These are phyloP conservation scores for Pseudozyma thailandica DNA, from an alignment of 1,284 basidiomycete genomes.

Conservation along the genomic window DNA sequence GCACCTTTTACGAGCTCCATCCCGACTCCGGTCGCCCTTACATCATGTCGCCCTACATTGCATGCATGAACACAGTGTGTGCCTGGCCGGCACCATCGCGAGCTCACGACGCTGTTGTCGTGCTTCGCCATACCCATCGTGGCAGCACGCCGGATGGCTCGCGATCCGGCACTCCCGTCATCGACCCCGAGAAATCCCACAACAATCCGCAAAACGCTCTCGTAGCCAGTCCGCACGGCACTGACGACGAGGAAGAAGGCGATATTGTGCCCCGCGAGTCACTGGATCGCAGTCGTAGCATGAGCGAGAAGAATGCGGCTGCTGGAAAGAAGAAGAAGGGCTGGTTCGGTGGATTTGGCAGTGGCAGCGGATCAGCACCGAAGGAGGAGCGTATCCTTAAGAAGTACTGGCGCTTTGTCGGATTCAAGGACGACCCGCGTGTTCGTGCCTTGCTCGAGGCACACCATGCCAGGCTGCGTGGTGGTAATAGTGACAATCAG, in stretches of 20 bases:
- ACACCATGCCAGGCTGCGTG: slow-evolving; percentile 49
- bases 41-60: slow-evolving; percentile 70
- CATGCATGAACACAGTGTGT: slow-evolving; percentile 69
- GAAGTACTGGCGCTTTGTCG: slow-evolving; percentile 69
- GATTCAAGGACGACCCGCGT: slow-evolving; percentile 63
- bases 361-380: slow-evolving; percentile 16
- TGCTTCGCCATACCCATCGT: slow-evolving; percentile 58
- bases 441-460: slow-evolving; percentile 57
- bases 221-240: slow-evolving; percentile 34
- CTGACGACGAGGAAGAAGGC: slow-evolving; percentile 54
- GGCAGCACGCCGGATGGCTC: slow-evolving; percentile 21
- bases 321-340: slow-evolving; percentile 47
- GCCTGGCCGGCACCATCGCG: slow-evolving; percentile 68
- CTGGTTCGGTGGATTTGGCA: slow-evolving; percentile 55
- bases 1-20: slow-evolving; percentile 61
- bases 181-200: slow-evolving; percentile 47
- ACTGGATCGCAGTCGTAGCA: slow-evolving; percentile 35
- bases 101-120: slow-evolving; percentile 67
- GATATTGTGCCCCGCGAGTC: slow-evolving; percentile 68
- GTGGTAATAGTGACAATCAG: slow-evolving; percentile 5
- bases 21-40: slow-evolving; percentile 68
- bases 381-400: slow-evolving; percentile 64
- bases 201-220: slow-evolving; percentile 32
- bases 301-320: slow-evolving; percentile 12
- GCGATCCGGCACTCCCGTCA: slow-evolving; percentile 25